Conservation (phyloP, 1,284 basidiomycete genomes). For the Phaffia rhodozyma region DNA sequence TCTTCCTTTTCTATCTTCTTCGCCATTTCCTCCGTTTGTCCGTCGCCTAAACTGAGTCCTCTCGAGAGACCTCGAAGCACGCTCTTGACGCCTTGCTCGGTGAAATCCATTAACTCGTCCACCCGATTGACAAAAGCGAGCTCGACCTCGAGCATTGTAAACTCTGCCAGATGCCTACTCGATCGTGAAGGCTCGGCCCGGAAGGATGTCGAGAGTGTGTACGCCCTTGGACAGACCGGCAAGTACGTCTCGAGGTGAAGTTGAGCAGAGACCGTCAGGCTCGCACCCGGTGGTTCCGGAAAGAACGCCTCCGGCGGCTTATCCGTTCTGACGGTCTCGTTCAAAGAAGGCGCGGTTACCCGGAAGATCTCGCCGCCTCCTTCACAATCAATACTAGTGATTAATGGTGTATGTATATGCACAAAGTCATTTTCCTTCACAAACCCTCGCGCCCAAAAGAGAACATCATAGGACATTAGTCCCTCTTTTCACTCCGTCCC, state of each 20-base stretch:
- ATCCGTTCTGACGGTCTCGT: conserved; percentile 24
- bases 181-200: conserved; percentile 83
- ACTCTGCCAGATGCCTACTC: conserved; percentile 86
- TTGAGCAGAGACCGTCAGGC: conserved; percentile 88
- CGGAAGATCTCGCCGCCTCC: conserved; percentile 93
- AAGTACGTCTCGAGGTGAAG: conserved; percentile 86
- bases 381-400: conserved; percentile 89
- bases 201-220: conserved; percentile 83
- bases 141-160: conserved; percentile 98
- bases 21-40: neutral
- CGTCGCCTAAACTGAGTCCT: neutral
- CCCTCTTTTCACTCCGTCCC: neutral
- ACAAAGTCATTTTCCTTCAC: conserved; percentile 59
- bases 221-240: conserved; percentile 65
- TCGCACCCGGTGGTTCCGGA: conserved; percentile 47
- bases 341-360: conserved; percentile 33
- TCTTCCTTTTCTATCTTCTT: neutral
- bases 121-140: conserved; percentile 49
- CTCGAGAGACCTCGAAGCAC: conserved; percentile 31
- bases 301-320: too few relatives aligned
- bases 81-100: conserved; percentile 53
- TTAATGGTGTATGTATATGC: conserved; percentile 69
- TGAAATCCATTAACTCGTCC: conserved; percentile 52
- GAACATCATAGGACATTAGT: neutral
- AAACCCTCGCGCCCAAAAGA: neutral